These are phyloP conservation scores for Candida pini DNA, from an alignment of 805 yeast species.

Conservation along the genomic window DNA sequence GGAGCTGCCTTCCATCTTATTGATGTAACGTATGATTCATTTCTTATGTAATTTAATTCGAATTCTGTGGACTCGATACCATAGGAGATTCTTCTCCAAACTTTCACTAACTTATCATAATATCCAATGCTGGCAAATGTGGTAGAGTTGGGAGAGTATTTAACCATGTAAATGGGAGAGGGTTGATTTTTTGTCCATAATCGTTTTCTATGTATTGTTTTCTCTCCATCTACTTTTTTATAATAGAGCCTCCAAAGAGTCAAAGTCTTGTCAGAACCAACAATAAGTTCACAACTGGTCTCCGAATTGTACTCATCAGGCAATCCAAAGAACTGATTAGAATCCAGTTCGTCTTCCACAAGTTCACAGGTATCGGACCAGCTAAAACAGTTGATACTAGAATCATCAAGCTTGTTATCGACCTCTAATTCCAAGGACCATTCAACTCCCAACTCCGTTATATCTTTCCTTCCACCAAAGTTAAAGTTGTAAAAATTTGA, in stretches of 20 bases:
- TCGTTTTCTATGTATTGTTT: slow-evolving; percentile 13
- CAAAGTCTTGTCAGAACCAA: slow-evolving; percentile 50
- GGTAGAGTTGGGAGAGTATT: slow-evolving; percentile 62
- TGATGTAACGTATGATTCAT: slow-evolving; percentile 50
- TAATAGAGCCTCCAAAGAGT: slow-evolving; percentile 47
- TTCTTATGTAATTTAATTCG: slow-evolving; percentile 65
- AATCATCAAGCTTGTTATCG: slow-evolving; percentile 15
- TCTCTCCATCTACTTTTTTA: slow-evolving; percentile 13
- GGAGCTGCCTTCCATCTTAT: slow-evolving; percentile 48
- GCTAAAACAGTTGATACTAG: slow-evolving; percentile 25
- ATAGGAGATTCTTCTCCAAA: slow-evolving; percentile 73
- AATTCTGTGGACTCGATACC: slow-evolving; percentile 59
- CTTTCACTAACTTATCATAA: slow-evolving; percentile 62
- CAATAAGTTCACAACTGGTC: slow-evolving; percentile 46
- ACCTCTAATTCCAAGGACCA: slow-evolving; percentile 28
- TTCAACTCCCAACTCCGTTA: slow-evolving; percentile 24
- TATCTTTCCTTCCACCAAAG: slow-evolving; percentile 28
- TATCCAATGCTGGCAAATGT: slow-evolving; percentile 59
- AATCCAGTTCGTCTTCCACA: slow-evolving; percentile 20
- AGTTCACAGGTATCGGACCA: slow-evolving; percentile 33
- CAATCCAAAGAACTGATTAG: slow-evolving; percentile 23
- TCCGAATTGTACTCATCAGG: slow-evolving; percentile 32
- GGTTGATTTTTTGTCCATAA: slow-evolving; percentile 54
- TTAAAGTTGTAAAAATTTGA: slow-evolving; percentile 35
- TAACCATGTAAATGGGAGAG: slow-evolving; percentile 49